These are phyloP conservation scores for Citrus australasica DNA, from an alignment of 345 rosid genomes.

Conservation along the genomic window DNA sequence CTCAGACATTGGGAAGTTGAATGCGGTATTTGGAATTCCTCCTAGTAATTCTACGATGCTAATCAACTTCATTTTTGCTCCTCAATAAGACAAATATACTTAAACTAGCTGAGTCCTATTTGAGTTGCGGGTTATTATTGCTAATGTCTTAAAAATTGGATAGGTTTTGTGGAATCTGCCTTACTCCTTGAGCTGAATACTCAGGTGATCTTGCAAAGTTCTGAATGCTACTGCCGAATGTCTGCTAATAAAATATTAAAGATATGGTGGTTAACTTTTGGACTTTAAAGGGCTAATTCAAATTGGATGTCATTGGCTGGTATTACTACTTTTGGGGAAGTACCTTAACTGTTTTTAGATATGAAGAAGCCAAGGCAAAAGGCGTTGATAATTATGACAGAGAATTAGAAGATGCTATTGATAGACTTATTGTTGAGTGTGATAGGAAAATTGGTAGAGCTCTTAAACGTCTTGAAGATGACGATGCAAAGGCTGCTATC, in stretches of 20 bases:
- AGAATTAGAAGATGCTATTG: slow-evolving; percentile 95
- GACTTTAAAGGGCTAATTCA: neutral
- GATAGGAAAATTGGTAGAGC: slow-evolving; percentile 97
- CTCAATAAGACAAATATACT: neutral
- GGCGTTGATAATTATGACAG: slow-evolving; percentile 83
- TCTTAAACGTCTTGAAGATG: slow-evolving; percentile 96
- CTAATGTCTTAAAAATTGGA: neutral
- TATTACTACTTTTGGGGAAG: neutral
- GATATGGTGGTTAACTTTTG: neutral
- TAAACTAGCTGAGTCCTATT: neutral
- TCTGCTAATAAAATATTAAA: neutral
- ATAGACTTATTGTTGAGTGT: slow-evolving; percentile 92
- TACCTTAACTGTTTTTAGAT: slow-evolving; percentile 50
- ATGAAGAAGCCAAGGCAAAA: slow-evolving; percentile 82
- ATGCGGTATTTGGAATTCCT: neutral
- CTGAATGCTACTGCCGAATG: neutral
- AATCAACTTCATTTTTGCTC: neutral
- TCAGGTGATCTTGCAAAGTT: neutral
- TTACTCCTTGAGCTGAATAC: neutral
- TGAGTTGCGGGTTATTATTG: neutral
- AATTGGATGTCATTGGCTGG: neutral
- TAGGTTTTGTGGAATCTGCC: neutral
- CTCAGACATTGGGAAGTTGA: neutral
- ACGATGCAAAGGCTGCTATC: slow-evolving; percentile 99
- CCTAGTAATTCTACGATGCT: neutral